These are phyloP conservation scores for Fusarium sp. DNA, from an alignment of 2,329 filamentous ascomycete genomes.

Conservation along the genomic window DNA sequence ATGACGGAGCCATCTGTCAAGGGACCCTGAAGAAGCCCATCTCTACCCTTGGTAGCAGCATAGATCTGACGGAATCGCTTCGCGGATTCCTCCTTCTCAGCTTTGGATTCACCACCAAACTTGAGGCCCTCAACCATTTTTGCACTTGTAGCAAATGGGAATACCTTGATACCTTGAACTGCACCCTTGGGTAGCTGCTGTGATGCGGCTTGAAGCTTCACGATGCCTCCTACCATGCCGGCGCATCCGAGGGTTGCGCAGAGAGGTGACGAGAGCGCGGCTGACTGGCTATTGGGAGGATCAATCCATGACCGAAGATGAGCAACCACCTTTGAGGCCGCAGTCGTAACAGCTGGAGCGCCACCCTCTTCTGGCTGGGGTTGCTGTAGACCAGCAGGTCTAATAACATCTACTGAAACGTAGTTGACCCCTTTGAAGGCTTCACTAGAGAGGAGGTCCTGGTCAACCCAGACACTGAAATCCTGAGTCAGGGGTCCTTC, in stretches of 20 bases:
- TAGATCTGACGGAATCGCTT: slow-evolving; percentile 79
- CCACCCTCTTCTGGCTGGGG: slow-evolving; percentile 74
- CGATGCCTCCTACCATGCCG: slow-evolving; percentile 82
- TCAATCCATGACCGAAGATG: slow-evolving; percentile 83
- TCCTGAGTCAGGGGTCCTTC: slow-evolving; percentile 65
- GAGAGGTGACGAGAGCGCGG: slow-evolving; percentile 79
- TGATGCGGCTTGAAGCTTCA: slow-evolving; percentile 86
- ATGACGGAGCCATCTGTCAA: slow-evolving; percentile 89
- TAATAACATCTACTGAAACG: slow-evolving; percentile 86
- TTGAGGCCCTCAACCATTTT: slow-evolving; percentile 73
- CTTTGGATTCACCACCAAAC: slow-evolving; percentile 87
- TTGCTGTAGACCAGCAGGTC: slow-evolving; percentile 79
- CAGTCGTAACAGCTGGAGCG: slow-evolving; percentile 56
- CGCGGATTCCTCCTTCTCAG: slow-evolving; percentile 79
- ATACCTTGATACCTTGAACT: slow-evolving; percentile 75
- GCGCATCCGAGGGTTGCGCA: slow-evolving; percentile 76
- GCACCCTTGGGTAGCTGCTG: slow-evolving; percentile 72
- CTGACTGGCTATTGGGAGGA: slow-evolving; percentile 81
- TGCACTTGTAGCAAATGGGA: slow-evolving; percentile 74
- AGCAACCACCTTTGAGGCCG: slow-evolving; percentile 73
- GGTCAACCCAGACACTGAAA: slow-evolving; percentile 85
- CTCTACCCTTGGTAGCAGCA: slow-evolving; percentile 60
- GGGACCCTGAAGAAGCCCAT: slow-evolving; percentile 80
- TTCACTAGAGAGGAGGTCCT: slow-evolving; percentile 75
- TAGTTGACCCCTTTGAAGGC: slow-evolving; percentile 79